These are phyloP conservation scores for Teunomyces kruisii DNA, from an alignment of 805 yeast genomes.

Conservation along the genomic window DNA sequence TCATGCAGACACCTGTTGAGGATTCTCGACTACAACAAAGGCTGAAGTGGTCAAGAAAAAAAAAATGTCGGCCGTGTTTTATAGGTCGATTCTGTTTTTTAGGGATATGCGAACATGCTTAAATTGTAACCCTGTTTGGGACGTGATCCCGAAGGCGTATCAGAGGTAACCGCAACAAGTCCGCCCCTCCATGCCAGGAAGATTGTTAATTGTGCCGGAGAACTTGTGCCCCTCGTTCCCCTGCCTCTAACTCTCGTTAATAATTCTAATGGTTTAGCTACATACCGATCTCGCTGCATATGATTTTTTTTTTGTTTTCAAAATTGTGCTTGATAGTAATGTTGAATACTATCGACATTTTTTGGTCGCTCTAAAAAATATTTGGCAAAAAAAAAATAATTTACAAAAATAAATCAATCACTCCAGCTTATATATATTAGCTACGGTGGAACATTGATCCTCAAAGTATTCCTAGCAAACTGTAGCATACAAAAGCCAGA, in stretches of 20 bases:
- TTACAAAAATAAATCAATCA: conserved; percentile 2
- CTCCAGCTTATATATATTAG: conserved; percentile 2
- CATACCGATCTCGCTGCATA: conserved; percentile 1
- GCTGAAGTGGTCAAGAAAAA: no score
- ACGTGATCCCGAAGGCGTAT: no score
- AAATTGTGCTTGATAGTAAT: neutral
- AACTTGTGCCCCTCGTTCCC: neutral
- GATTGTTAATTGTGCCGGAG: neutral
- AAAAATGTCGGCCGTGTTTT: no score
- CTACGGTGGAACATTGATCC: conserved; percentile 4
- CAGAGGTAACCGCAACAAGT: no score
- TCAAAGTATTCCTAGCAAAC: neutral
- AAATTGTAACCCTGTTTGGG: neutral
- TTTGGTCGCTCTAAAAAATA: conserved; percentile 1
- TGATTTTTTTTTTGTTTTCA: neutral
- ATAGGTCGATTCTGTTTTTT: no score
- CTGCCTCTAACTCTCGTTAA: neutral
- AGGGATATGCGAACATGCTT: neutral
- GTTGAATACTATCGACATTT: neutral
- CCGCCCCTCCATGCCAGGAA: no score
- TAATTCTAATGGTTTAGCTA: no score
- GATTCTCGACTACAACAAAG: no score
- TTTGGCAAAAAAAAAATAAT: conserved; percentile 1
- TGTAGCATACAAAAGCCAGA: conserved; percentile 1
- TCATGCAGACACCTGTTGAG: no score